Base-by-base conservation (phyloP, 345 rosid genomes). In the Odontarrhena argentea region DNA sequence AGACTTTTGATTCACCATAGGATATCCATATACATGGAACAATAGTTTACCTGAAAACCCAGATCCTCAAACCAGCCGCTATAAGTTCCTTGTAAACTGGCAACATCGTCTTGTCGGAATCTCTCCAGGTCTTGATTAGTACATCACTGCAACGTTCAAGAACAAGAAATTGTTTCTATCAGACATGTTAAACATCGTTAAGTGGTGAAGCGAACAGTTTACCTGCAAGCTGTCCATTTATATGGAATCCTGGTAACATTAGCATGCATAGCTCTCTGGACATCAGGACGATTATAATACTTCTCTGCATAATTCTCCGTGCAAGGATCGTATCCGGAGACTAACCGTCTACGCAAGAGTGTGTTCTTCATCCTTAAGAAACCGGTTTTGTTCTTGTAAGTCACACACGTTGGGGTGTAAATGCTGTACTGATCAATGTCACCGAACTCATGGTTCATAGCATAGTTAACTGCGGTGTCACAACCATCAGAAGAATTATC, bases 221-320 rank as follows among this genome's bases (percentile, higher is more conserved):
- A 75, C 98, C 97, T 88, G 96, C 96, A 88, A 63, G 95, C 95
- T 38, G 95, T 91, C 99, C 97, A 91, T 55, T 80, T 85, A 45
- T 91, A 88, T 9, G 81, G 89, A 79, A 91, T 88, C 14, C 86
- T 81, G 0, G 97, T 85, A 8, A 70, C 41, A 66, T 90, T 90
- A 1, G 97, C 99, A 37, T 91, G 97, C 89, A 94, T 68, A 14
- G 96, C 95, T 81, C 73, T 79, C 68, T 94, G 96, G 14, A 94
- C 97, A 4, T 88, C 85, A 0, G 22, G 81, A 15, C 83, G 70
- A 52, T 94, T 91, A 42, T 77, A 94, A 74, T 88, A 94, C 68
- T 81, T 91, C 70, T 94, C 99, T 0, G 97, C 96, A 13, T 94
- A 87, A 40, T 77, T 82, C 76, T 90, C 96, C 6, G 87, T 78